Evolutionary conservation across 1,284 basidiomycete species (phyloP), one percentile per base, ranked within the genome.

Genomic region (Vanrija sp.): DNA sequence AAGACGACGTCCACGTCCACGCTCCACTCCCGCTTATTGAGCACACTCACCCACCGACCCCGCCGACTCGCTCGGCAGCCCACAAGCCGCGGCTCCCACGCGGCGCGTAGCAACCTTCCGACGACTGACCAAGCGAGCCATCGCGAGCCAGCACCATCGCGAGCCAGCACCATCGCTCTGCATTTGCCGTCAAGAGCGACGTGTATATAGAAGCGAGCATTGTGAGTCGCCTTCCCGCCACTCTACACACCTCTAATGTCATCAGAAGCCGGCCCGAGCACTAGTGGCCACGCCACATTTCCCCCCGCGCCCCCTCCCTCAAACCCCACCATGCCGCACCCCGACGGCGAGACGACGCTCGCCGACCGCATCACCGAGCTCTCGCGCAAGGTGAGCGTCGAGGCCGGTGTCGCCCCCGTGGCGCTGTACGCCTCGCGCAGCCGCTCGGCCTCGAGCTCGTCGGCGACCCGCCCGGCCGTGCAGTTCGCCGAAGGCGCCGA

Each of bases 321-420:
- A 18, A 6, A n/a, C n/a, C 38, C n/a, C 38, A 15, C 38, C 38
- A 39, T 39, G 38, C n/a, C 19, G 3, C 41, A 37, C 20, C 2
- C 7, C n/a, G 48, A 49, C 25, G 22, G n/a, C 22, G 19, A 45
- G 7, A 18, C 45, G 4, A 37, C 41, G 7, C 10, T 51, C 16
- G 45, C 41, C 14, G 54, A 51, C n/a, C 52, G 45, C 31, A 18
- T 58, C 31, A 41, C 49, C 35, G 56, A 58, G 38, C 56, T 58
- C 5, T 35, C 24, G 14, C 56, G 52, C 36, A 27, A 42, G 24
- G 49, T 60, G n/a, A 49, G 46, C 1, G 58, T 54, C 25, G 58
- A 60, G 19, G 58, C 58, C 0, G 49, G 46, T 6, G 52, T 50
- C 2, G 54, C 49, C 5, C 45, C 52, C 4, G 45, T 54, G 1